These are phyloP conservation scores for Silybum marianum DNA, from an alignment of 129 eudicot genomes.

Conservation along the genomic window DNA sequence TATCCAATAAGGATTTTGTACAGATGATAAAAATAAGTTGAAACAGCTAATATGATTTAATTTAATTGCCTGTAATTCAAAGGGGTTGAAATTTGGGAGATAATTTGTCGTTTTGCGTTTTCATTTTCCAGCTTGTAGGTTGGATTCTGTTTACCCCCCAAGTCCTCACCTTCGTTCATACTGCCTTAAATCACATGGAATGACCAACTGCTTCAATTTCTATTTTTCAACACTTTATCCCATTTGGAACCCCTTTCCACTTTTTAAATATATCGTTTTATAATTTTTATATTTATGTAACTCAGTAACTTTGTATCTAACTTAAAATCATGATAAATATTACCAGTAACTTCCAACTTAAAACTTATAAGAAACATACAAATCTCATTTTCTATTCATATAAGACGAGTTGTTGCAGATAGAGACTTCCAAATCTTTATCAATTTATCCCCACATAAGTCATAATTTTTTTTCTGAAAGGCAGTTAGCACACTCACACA, in stretches of 20 bases:
- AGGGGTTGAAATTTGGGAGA: slow-evolving; percentile 2
- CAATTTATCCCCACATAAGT: too few species aligned
- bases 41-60: neutral
- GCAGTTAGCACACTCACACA: too few species aligned
- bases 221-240: neutral
- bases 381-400: too few species aligned
- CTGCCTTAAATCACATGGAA: neutral
- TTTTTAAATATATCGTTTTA: too few species aligned
- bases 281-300: too few species aligned
- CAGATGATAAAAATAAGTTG: neutral
- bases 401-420: too few species aligned
- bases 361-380: too few species aligned
- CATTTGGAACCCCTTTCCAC: neutral
- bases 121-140: neutral
- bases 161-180: slow-evolving; percentile 4
- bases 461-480: too few species aligned
- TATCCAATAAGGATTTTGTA: neutral
- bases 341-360: too few species aligned
- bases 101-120: slow-evolving; percentile 12
- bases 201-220: slow-evolving; percentile 3
- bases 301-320: too few species aligned
- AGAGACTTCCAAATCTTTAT: neutral
- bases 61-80: slow-evolving; percentile 6
- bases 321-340: too few species aligned
- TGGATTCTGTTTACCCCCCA: slow-evolving; percentile 10